phyloP scores from a whole-genome alignment of 495 filamentous ascomycete genomes.

The Neurospora pannonica region DNA sequence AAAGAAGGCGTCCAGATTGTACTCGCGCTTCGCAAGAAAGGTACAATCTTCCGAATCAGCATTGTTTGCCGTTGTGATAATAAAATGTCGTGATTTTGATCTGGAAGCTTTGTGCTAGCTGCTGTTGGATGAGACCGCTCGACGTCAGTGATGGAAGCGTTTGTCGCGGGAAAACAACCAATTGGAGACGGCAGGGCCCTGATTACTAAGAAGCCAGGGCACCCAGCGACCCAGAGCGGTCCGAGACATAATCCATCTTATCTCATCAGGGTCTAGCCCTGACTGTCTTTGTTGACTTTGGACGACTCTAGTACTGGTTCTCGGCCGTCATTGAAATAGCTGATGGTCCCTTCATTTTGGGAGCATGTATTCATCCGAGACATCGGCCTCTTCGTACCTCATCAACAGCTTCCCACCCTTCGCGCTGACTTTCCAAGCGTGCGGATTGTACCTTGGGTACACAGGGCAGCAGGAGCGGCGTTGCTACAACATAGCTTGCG shows the following conservation, averaged over 20 bases:
- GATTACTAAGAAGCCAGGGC: neutral
- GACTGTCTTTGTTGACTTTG: neutral
- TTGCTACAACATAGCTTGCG: neutral
- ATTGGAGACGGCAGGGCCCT: neutral
- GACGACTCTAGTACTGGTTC: neutral
- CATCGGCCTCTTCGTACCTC: neutral
- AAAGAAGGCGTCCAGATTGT: neutral
- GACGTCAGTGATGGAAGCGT: neutral
- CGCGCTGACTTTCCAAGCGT: neutral
- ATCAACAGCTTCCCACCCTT: neutral
- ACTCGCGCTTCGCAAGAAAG: neutral
- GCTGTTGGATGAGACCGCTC: neutral
- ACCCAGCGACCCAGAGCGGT: neutral
- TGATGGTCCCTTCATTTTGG: neutral
- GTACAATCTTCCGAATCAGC: neutral
- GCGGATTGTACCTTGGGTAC: neutral
- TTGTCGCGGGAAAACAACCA: neutral
- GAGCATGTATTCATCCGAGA: neutral
- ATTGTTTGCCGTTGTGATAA: neutral
- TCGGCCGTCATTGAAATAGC: neutral
- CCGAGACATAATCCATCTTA: neutral
- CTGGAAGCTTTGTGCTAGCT: neutral
- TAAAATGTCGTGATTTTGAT: neutral
- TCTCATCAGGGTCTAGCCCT: neutral
- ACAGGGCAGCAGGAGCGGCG: neutral